These are phyloP conservation scores for Kwoniella dendrophila DNA, from an alignment of 768 basidiomycete genomes.

Conservation along the genomic window DNA sequence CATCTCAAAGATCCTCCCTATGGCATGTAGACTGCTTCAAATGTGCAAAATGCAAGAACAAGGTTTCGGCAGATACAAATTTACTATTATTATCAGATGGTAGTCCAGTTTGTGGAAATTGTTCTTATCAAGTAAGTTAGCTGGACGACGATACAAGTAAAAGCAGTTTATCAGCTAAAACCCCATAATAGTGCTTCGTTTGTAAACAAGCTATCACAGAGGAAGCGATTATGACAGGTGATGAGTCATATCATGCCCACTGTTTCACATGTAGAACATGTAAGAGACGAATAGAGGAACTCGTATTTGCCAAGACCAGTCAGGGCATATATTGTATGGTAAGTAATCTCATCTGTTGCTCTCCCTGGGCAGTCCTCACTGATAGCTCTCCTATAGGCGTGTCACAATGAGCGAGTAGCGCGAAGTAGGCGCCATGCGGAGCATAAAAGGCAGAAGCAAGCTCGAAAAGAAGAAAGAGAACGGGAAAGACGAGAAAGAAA, in stretches of 20 bases:
- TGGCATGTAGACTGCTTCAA: conserved; percentile 78
- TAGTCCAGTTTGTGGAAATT: conserved; percentile 70
- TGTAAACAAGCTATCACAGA: conserved; percentile 93
- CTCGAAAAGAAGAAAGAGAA: conserved; percentile 49
- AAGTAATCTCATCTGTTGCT: conserved; percentile 17
- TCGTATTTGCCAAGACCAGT: conserved; percentile 96
- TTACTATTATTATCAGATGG: conserved; percentile 95
- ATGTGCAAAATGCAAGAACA: conserved; percentile 90
- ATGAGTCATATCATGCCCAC: conserved; percentile 96
- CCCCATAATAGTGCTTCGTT: conserved; percentile 84
- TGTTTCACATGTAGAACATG: conserved; percentile 99
- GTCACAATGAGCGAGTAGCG: conserved; percentile 96
- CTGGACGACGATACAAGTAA: background rate
- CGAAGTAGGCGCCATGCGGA: conserved; percentile 88
- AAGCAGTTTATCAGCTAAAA: conserved; percentile 54
- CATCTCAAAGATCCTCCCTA: conserved; percentile 72
- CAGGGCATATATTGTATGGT: conserved; percentile 90
- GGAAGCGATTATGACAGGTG: conserved; percentile 98
- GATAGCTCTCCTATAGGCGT: conserved; percentile 64
- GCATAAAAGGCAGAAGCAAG: conserved; percentile 69
- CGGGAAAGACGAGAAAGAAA: conserved; percentile 43
- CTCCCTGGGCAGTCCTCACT: background rate
- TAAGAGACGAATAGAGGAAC: conserved; percentile 90
- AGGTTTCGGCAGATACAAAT: conserved; percentile 93
- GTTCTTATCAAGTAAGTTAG: conserved; percentile 52